A percentile compares a stretch with the other conserved stretches of the same genome.
phyloP scores from a whole-genome alignment of 108 stramenopile genomes.

The Aurantiochytrium sp. region DNA sequence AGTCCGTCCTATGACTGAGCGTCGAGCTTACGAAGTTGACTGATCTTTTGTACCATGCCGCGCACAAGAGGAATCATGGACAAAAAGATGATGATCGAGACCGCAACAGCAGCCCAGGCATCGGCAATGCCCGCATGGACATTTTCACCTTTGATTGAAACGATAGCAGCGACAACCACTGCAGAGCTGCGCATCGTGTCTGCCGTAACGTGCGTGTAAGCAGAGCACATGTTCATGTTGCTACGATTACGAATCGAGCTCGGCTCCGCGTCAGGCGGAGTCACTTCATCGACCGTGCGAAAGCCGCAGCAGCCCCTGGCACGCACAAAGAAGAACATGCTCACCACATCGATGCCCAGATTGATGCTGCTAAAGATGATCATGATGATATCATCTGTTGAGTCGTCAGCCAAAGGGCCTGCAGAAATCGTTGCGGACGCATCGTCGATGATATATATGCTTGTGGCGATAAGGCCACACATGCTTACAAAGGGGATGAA shows the following conservation, averaged over 20 bases:
- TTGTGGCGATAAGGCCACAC: background rate
- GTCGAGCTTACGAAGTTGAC: background rate
- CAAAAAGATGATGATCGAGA: background rate
- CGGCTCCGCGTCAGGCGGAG: background rate
- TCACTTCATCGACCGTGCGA: background rate
- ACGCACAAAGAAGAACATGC: background rate
- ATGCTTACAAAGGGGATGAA: background rate
- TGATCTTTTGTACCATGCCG: background rate
- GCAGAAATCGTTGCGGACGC: background rate
- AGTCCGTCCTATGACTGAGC: background rate
- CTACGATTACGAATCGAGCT: background rate
- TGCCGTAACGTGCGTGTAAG: slow-evolving; percentile 14
- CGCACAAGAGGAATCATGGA: background rate
- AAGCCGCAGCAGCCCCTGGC: background rate
- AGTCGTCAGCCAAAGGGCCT: background rate
- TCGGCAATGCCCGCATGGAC: background rate
- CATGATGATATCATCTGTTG: background rate
- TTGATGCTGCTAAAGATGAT: background rate
- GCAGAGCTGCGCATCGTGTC: background rate
- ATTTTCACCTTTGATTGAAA: background rate
- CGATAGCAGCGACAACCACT: background rate
- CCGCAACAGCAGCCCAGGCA: background rate
- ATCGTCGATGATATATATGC: background rate
- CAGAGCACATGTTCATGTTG: slow-evolving; percentile 22
- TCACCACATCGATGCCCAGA: background rate